Conservation (phyloP, 768 basidiomycete genomes). For the Hygrophoropsis aurantiaca region DNA sequence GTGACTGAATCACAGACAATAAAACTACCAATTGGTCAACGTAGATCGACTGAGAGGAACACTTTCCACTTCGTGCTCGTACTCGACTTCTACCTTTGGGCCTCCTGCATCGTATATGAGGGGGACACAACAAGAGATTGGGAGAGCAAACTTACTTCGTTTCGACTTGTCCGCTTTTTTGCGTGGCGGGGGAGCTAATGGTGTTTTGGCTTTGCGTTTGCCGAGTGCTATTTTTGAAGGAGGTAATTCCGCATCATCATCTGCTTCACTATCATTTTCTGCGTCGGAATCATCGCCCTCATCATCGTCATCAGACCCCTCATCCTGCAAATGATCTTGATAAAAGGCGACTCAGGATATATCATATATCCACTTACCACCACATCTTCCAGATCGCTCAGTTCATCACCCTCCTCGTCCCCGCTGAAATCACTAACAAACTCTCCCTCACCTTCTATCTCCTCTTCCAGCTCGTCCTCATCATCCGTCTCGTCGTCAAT, state of each 20-base stretch:
- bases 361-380: conserved; percentile 42
- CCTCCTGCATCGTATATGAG: conserved; percentile 46
- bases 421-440: conserved; percentile 58
- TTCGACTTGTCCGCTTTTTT: conserved; percentile 61
- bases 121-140: conserved; percentile 5
- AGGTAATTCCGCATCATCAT: conserved; percentile 32
- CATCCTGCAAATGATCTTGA: conserved; percentile 34
- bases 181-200: conserved; percentile 40
- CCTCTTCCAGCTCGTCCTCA: conserved; percentile 48
- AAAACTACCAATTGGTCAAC: conserved; percentile 53
- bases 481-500: conserved; percentile 56
- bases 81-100: conserved; percentile 90
- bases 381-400: conserved; percentile 71
- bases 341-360: background rate
- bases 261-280: conserved; percentile 37
- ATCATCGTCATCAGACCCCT: conserved; percentile 40
- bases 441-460: conserved; percentile 53
- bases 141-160: conserved; percentile 48
- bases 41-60: conserved; percentile 52
- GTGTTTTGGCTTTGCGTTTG: conserved; percentile 63
- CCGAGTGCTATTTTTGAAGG: conserved; percentile 49
- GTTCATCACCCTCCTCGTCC: conserved; percentile 46
- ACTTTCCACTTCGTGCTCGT: conserved; percentile 89
- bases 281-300: conserved; percentile 44
- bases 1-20: too few species aligned